Conservation (phyloP, 1,284 basidiomycete genomes). For the Ceratobasidium papillatum region DNA sequence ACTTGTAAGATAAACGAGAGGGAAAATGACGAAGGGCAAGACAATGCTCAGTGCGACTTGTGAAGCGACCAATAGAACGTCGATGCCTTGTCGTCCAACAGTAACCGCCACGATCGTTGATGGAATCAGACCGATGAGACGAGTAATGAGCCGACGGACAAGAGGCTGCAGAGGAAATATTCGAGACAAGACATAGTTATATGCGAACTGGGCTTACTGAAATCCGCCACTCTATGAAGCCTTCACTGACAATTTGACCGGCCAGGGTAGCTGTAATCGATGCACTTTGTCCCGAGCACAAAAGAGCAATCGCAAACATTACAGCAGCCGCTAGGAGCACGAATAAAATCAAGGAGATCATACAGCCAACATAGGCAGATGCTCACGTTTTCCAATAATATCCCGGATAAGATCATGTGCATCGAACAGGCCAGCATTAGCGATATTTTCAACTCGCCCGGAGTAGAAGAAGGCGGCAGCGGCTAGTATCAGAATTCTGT, state of each 20-base stretch:
- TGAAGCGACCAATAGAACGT: constrained; percentile 82
- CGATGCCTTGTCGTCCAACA: constrained; percentile 79
- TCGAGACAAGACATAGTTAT: neutral
- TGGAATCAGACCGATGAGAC: constrained; percentile 87
- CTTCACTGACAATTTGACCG: constrained; percentile 93
- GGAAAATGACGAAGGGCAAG: constrained; percentile 90
- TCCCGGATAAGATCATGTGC: constrained; percentile 77
- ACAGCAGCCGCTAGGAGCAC: constrained; percentile 71
- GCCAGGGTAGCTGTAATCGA: constrained; percentile 93
- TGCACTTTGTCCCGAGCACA: constrained; percentile 90
- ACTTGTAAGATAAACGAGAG: constrained; percentile 79
- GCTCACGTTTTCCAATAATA: constrained; percentile 72
- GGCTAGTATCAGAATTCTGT: constrained; percentile 58
- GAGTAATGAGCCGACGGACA: constrained; percentile 82
- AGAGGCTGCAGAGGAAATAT: constrained; percentile 64
- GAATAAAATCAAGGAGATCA: neutral
- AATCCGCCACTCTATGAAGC: constrained; percentile 90
- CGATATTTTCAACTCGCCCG: neutral
- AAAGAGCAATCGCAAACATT: constrained; percentile 85
- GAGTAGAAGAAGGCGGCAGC: constrained; percentile 54
- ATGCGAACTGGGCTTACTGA: constrained; percentile 63
- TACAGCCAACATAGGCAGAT: neutral
- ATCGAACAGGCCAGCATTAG: constrained; percentile 80
- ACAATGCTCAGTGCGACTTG: constrained; percentile 91
- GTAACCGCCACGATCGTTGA: constrained; percentile 81